Evolutionary conservation across 202 grass and related monocot genomes (phyloP), one percentile per base, ranked within the genome.

Genomic region (Tripidium arundinaceum): DNA sequence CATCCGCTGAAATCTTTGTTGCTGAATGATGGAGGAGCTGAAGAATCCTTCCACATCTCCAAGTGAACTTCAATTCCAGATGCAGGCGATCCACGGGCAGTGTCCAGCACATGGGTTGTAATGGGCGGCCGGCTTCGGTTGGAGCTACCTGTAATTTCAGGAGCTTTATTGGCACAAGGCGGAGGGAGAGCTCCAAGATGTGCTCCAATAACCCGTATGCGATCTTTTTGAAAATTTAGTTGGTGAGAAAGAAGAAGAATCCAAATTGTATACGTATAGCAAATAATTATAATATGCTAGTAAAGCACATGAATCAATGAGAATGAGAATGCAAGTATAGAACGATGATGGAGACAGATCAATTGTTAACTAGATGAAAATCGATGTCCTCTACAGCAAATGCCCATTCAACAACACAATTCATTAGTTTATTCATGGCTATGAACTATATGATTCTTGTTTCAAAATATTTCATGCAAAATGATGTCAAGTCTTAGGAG

Each of bases 101-200:
- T 75, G 27, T 99, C 96, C 77, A 93, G 75, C 54, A 99, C 92
- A 72, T 99, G 96, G 50, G 96, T 99, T 81, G 92, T 99, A 21
- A 99, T 91, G 27, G 96, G 92, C 46, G 96, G 96, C 9, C 88
- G 88, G 24, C 83, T 88, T 65, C 84, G 81, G 65, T 46, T 81
- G 14, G 66, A 79, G 41, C 80, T 77, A 86, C 90, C 86, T 95
- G 96, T 93, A 91, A 88, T 85, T 85, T 87, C 74, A 89, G 74
- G 65, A 79, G 81, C 77, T 87, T 91, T 91, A 84, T 89, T 88
- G 81, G 84, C 41, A 83, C 85, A 85, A 85, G 52, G 62, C 83
- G 83, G 67, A 62, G 76, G 49, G 28, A 65, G 66, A 77, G 84
- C 57, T 76, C 81, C 72, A 90, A 98, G 83, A 94, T 91, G 92